Evolutionary conservation across 1,284 basidiomycete genomes (phyloP).

Genomic region (Ustilago bromivora): DNA sequence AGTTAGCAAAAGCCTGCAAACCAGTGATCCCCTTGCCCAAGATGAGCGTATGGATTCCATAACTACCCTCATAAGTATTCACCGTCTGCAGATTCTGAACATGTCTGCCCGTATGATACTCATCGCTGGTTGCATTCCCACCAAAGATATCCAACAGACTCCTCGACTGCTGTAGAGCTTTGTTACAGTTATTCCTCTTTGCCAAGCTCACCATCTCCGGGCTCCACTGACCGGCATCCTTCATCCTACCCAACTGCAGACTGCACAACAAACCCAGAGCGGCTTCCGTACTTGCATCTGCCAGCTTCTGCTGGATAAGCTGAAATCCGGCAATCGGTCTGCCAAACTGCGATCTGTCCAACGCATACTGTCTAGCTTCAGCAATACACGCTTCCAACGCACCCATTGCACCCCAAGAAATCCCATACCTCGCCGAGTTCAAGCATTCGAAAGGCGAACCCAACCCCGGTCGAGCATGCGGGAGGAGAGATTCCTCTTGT

Average conservation of each 20-base stretch:
- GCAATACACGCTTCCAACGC: constrained; percentile 89
- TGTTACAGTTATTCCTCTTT: constrained; percentile 96
- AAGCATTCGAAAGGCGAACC: constrained; percentile 66
- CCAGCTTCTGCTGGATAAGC: constrained; percentile 91
- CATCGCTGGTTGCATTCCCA: constrained; percentile 70
- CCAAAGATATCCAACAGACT: constrained; percentile 76
- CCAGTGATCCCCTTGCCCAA: constrained; percentile 91
- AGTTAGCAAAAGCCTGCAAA: constrained; percentile 78
- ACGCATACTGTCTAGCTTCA: constrained; percentile 83
- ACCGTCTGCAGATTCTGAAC: constrained; percentile 64
- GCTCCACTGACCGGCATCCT: constrained; percentile 81
- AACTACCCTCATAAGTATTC: constrained; percentile 64
- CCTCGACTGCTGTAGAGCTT: constrained; percentile 74
- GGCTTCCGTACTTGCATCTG: constrained; percentile 88
- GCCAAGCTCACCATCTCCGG: constrained; percentile 89
- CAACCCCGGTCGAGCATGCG: constrained; percentile 58
- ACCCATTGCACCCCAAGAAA: constrained; percentile 66
- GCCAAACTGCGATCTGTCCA: constrained; percentile 86
- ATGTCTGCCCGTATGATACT: constrained; percentile 57
- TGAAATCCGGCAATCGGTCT: constrained; percentile 94
- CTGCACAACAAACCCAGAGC: constrained; percentile 80
- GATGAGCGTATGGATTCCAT: constrained; percentile 75
- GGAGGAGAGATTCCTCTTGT: constrained; percentile 54
- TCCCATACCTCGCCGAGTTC: constrained; percentile 64
- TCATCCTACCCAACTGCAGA: constrained; percentile 84